Conservation (phyloP, 805 yeast species). For the Sugiyamaella chiloensis region DNA sequence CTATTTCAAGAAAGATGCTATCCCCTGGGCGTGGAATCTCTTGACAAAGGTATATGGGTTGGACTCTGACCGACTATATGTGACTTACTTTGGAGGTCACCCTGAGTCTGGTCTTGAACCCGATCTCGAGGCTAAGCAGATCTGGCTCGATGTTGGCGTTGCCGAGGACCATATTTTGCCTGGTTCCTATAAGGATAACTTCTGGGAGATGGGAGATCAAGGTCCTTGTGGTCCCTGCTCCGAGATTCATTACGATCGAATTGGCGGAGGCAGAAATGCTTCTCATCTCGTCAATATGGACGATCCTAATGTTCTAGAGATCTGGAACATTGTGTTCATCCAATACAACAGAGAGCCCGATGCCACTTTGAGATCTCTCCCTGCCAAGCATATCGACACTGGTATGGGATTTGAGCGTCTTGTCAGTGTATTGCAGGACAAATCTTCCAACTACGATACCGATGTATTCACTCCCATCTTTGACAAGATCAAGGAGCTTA, state of each 20-base stretch:
- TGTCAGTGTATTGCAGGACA: constrained; percentile 90
- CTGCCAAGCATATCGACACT: constrained; percentile 94
- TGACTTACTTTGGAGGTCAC: constrained; percentile 96
- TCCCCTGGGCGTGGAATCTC: constrained; percentile 84
- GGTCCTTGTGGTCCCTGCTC: constrained; percentile 99
- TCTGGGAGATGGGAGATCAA: constrained; percentile 99
- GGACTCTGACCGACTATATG: constrained; percentile 76
- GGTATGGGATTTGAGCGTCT: constrained; percentile 99
- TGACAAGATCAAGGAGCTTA: constrained; percentile 79
- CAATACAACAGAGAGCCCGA: constrained; percentile 95
- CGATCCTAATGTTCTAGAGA: constrained; percentile 96
- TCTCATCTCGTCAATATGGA: constrained; percentile 86
- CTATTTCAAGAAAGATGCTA: constrained; percentile 94
- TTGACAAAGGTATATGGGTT: constrained; percentile 83
- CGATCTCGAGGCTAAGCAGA: constrained; percentile 86
- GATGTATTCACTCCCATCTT: constrained; percentile 93
- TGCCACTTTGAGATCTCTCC: constrained; percentile 72
- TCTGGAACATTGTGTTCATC: constrained; percentile 97
- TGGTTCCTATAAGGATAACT: constrained; percentile 86
- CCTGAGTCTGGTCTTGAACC: constrained; percentile 77
- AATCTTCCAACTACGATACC: constrained; percentile 91
- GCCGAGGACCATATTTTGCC: constrained; percentile 89
- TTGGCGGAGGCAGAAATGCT: constrained; percentile 98
- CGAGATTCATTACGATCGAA: constrained; percentile 95
- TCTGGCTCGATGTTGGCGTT: constrained; percentile 87